A percentile compares a stretch with the other conserved stretches of the same genome.
Evolutionary conservation across 441 rosid genomes (phyloP).

Genomic region (Pelargonium australe): DNA sequence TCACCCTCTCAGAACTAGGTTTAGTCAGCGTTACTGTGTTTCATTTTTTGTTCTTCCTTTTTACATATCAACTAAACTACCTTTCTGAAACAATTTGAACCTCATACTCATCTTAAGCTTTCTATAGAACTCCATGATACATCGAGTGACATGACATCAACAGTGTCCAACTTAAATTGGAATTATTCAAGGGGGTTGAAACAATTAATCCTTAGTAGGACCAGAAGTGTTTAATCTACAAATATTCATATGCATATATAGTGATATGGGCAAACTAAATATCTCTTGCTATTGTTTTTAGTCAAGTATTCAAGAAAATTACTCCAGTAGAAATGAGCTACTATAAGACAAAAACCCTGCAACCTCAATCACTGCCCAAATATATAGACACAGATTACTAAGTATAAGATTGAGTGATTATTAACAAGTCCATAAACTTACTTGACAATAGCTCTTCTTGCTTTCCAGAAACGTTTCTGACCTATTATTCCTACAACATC

Average conservation of each 20-base stretch:
- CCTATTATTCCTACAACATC: constrained; percentile 23
- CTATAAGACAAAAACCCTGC: neutral
- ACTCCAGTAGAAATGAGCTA: neutral
- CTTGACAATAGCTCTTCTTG: constrained; percentile 23
- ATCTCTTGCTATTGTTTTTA: too few relatives aligned
- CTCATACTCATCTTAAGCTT: neutral
- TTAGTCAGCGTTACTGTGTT: neutral
- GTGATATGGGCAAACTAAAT: too few relatives aligned
- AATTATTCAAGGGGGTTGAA: too few relatives aligned
- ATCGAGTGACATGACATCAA: too few relatives aligned
- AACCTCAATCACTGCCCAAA: neutral
- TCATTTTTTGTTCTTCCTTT: neutral
- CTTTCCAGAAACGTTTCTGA: constrained; percentile 23
- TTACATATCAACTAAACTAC: neutral
- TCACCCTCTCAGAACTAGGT: neutral
- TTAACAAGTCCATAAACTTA: constrained; percentile 9
- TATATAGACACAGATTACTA: neutral
- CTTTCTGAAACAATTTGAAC: neutral
- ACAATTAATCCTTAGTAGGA: too few relatives aligned
- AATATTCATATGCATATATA: too few relatives aligned
- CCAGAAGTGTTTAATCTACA: too few relatives aligned
- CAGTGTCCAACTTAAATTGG: too few relatives aligned
- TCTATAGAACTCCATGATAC: neutral
- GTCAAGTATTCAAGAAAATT: neutral
- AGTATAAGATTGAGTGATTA: neutral